Percentiles rank a stretch among this genome's conserved stretches.
These are phyloP conservation scores for Sugiyamaella marilandica DNA, from an alignment of 805 yeast species.

Conservation along the genomic window DNA sequence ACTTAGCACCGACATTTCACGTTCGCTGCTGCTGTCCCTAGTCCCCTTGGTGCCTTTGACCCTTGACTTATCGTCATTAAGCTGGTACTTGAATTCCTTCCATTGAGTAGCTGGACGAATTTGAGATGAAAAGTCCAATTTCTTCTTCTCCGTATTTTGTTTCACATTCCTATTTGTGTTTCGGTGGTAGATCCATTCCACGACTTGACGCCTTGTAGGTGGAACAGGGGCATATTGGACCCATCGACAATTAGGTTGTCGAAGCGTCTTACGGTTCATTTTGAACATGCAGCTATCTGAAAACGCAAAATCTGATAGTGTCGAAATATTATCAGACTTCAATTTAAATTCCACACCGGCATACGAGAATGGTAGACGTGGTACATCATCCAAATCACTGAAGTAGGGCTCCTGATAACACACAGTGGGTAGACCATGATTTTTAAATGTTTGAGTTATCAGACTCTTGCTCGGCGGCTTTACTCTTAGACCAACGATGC, in stretches of 20 bases:
- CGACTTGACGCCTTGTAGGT: slow-evolving; percentile 10
- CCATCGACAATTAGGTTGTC: neutral
- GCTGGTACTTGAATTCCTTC: slow-evolving; percentile 3
- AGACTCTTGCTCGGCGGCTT: slow-evolving; percentile 28
- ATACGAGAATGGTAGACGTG: slow-evolving; percentile 50
- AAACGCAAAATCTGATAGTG: slow-evolving; percentile 11
- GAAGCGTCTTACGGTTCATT: neutral
- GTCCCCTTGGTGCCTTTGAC: neutral
- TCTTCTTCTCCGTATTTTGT: neutral
- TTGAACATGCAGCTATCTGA: neutral
- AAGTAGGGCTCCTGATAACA: slow-evolving; percentile 63
- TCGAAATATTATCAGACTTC: slow-evolving; percentile 35
- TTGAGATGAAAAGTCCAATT: slow-evolving; percentile 1
- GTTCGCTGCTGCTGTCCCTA: neutral
- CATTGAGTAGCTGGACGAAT: slow-evolving; percentile 13
- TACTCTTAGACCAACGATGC: slow-evolving; percentile 5
- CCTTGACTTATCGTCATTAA: slow-evolving; percentile 18
- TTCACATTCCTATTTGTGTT: neutral
- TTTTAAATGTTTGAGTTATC: slow-evolving; percentile 46
- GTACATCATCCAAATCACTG: slow-evolving; percentile 48
- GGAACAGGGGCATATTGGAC: slow-evolving; percentile 8
- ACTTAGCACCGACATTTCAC: slow-evolving; percentile 50
- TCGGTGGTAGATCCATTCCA: slow-evolving; percentile 1
- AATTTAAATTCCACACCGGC: slow-evolving; percentile 62
- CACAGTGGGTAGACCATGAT: slow-evolving; percentile 44